A percentile compares a stretch with the other conserved stretches of the same genome.
These are phyloP conservation scores for Colletotrichum chlorophyti DNA, from an alignment of 2,329 filamentous ascomycete species.

Conservation along the genomic window DNA sequence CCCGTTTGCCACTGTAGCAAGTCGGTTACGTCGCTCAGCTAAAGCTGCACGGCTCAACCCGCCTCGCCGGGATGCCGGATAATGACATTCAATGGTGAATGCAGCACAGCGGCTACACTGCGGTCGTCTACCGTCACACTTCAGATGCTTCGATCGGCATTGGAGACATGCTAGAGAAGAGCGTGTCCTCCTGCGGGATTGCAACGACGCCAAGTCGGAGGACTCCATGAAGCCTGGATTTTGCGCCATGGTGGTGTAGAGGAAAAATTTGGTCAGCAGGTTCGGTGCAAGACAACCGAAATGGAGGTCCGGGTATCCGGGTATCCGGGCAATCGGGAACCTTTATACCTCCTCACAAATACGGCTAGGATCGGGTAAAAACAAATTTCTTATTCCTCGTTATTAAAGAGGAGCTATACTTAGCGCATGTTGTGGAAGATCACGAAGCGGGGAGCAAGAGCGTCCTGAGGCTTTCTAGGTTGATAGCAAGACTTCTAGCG, in stretches of 20 bases:
- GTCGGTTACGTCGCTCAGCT: constrained; percentile 36
- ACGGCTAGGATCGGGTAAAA: too few species aligned
- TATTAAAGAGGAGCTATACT: too few species aligned
- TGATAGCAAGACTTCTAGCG: too few species aligned
- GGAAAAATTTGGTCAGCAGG: background rate
- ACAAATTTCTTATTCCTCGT: too few species aligned
- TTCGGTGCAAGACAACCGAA: background rate
- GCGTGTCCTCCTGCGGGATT: constrained; percentile 19
- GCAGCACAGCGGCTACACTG: constrained; percentile 52
- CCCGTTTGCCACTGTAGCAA: constrained; percentile 28
- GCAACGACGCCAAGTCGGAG: background rate
- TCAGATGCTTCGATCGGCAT: constrained; percentile 58
- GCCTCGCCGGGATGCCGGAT: constrained; percentile 58
- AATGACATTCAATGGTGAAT: constrained; percentile 53
- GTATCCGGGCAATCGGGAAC: too few species aligned
- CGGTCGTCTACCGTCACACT: constrained; percentile 58
- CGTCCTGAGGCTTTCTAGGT: too few species aligned
- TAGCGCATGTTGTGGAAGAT: too few species aligned
- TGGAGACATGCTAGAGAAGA: constrained; percentile 55
- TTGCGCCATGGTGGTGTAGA: background rate
- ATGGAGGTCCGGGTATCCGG: constrained; percentile 27
- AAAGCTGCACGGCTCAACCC: constrained; percentile 41
- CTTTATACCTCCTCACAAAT: too few species aligned
- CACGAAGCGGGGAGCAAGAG: too few species aligned
- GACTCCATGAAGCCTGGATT: background rate